These are phyloP conservation scores for Rubia occidens DNA, from an alignment of 305 asterid genomes.

Conservation along the genomic window DNA sequence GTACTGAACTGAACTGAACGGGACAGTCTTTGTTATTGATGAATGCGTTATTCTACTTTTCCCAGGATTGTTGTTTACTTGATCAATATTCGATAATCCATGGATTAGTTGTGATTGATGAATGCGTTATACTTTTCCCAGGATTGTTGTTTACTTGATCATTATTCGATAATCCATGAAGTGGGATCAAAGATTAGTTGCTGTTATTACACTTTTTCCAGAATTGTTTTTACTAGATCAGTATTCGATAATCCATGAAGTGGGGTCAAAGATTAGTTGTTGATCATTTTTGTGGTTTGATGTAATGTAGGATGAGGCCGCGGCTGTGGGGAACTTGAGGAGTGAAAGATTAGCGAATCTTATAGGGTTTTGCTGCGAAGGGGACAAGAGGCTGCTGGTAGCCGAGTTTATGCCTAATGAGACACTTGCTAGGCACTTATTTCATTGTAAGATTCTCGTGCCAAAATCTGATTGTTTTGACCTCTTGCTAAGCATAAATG, in stretches of 20 bases:
- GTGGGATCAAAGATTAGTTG: too few species aligned
- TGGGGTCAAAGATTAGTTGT: background rate
- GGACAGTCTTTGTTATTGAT: too few species aligned
- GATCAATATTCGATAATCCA: too few species aligned
- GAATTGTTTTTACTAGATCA: background rate
- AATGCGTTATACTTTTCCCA: too few species aligned
- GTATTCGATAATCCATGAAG: background rate
- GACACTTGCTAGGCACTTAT: conserved; percentile 83
- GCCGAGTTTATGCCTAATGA: conserved; percentile 94
- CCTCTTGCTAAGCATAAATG: background rate
- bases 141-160: too few species aligned
- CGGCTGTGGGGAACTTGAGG: conserved; percentile 70
- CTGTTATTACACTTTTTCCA: too few species aligned
- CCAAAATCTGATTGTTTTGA: too few species aligned
- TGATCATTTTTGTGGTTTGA: conserved; percentile 9
- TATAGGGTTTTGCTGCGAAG: conserved; percentile 70
- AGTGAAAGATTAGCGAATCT: conserved; percentile 75
- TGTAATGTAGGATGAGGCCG: conserved; percentile 66
- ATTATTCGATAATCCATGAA: too few species aligned
- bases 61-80: too few species aligned
- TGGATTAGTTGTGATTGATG: too few species aligned
- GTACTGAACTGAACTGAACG: too few species aligned
- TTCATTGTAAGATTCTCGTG: conserved; percentile 57
- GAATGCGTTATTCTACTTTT: too few species aligned
- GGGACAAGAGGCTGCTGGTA: conserved; percentile 78